Evolutionary conservation across 1,284 basidiomycete species (phyloP).

Genomic region (Stereum hirsutum): DNA sequence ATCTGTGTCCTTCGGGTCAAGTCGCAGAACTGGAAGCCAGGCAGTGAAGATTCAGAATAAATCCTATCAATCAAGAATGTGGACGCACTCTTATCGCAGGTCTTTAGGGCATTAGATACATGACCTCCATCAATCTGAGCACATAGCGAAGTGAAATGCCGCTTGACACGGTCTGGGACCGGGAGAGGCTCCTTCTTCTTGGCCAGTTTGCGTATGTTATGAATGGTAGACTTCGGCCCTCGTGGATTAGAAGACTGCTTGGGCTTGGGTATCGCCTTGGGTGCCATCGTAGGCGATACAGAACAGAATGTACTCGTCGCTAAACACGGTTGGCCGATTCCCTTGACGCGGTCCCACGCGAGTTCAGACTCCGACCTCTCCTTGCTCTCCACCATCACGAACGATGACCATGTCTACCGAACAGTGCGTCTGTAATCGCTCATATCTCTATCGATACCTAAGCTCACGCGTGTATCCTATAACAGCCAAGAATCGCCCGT

Average conservation of each 20-base stretch:
- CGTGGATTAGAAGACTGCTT: constrained; percentile 4
- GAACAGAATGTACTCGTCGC: background rate
- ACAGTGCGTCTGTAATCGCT: constrained; percentile 27
- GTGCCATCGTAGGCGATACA: constrained; percentile 1
- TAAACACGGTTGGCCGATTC: background rate
- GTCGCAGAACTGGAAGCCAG: constrained; percentile 46
- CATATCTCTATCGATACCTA: background rate
- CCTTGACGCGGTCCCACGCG: background rate
- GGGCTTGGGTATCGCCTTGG: constrained; percentile 10
- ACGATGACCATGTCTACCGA: constrained; percentile 39
- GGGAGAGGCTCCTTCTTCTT: constrained; percentile 41
- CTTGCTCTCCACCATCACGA: constrained; percentile 7
- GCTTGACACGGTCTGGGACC: constrained; percentile 51
- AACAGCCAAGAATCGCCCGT: constrained; percentile 9
- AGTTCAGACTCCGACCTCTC: constrained; percentile 8
- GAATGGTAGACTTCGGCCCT: constrained; percentile 1
- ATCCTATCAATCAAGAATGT: constrained; percentile 7
- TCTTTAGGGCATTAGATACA: constrained; percentile 75
- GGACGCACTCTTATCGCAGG: constrained; percentile 77
- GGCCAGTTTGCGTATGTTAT: constrained; percentile 8
- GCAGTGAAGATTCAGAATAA: constrained; percentile 10
- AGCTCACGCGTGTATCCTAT: constrained; percentile 4
- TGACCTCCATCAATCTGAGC: constrained; percentile 81
- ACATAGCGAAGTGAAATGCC: constrained; percentile 69
- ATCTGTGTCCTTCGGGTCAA: constrained; percentile 60